Percentiles rank a stretch among this genome's conserved stretches.
Evolutionary conservation across 805 yeast species (phyloP).

Genomic region (Sugiyamaella qingdaonensis): DNA sequence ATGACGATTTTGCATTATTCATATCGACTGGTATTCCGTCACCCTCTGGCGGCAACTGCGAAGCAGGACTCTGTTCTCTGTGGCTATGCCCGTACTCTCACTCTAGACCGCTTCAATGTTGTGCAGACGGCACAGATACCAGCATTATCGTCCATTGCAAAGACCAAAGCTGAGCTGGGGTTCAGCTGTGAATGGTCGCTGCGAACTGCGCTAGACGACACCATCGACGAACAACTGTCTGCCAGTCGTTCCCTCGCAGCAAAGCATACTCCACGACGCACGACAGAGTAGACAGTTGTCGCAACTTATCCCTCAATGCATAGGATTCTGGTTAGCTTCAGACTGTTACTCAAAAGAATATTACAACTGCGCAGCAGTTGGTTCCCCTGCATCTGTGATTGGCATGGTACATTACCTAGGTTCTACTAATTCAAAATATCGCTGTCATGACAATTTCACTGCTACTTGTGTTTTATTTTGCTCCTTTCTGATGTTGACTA

Average conservation of each 20-base stretch:
- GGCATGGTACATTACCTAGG: too few relatives aligned
- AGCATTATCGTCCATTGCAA: constrained; percentile 15
- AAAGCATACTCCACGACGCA: background rate
- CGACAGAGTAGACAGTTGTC: too few relatives aligned
- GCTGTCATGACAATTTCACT: too few relatives aligned
- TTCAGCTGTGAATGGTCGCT: constrained; percentile 21
- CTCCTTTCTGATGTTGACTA: too few relatives aligned
- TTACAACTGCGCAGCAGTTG: background rate
- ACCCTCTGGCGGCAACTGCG: constrained; percentile 12
- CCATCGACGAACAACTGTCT: constrained; percentile 17
- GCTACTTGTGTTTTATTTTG: too few relatives aligned
- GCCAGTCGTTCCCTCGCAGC: background rate
- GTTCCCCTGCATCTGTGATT: too few relatives aligned
- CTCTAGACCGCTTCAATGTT: constrained; percentile 25
- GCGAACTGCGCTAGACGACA: constrained; percentile 23
- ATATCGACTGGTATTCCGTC: constrained; percentile 8
- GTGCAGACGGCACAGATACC: constrained; percentile 28
- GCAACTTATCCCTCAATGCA: too few relatives aligned
- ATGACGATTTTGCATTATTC: constrained; percentile 16
- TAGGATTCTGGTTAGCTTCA: too few relatives aligned
- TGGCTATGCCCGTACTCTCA: constrained; percentile 20
- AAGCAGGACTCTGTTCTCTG: constrained; percentile 14
- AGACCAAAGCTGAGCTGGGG: constrained; percentile 20
- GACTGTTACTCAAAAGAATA: too few relatives aligned
- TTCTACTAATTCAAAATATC: too few relatives aligned